These are phyloP conservation scores for Nematocida sp. DNA, from an alignment of 371 early-diverging fungal genomes.

Conservation along the genomic window DNA sequence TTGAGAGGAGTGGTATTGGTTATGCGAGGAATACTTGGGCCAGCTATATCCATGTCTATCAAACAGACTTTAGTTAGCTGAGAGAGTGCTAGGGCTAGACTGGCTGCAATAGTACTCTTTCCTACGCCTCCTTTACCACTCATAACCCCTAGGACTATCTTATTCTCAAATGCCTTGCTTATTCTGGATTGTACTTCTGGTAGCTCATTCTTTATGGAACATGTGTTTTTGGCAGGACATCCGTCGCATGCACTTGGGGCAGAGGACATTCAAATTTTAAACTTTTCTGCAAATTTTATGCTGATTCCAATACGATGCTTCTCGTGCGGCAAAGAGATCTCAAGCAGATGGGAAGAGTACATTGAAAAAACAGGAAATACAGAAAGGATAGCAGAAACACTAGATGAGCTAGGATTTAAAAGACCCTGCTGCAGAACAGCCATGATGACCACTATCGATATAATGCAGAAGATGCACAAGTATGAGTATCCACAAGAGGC, in stretches of 20 bases:
- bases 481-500: constrained; percentile 68
- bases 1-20: constrained; percentile 50
- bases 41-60: constrained; percentile 64
- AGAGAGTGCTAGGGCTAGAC: constrained; percentile 11
- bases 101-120: constrained; percentile 75
- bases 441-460: constrained; percentile 92
- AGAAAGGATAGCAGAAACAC: constrained; percentile 70
- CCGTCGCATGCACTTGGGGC: constrained; percentile 3
- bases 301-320: constrained; percentile 90
- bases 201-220: neutral
- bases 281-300: constrained; percentile 66
- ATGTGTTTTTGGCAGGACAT: constrained; percentile 14
- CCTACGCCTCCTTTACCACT: constrained; percentile 85
- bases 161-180: constrained; percentile 46
- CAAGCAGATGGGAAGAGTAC: constrained; percentile 90
- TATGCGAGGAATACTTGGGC: constrained; percentile 60
- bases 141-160: constrained; percentile 82
- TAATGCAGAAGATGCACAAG: constrained; percentile 91
- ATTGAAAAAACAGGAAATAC: constrained; percentile 72
- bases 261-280: constrained; percentile 16
- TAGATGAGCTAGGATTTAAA: constrained; percentile 81
- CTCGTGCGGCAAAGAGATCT: constrained; percentile 92
- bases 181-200: neutral
- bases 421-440: constrained; percentile 97
- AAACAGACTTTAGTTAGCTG: constrained; percentile 20